Evolutionary conservation across 768 basidiomycete genomes (phyloP).

Genomic region (Lactarius indigo): DNA sequence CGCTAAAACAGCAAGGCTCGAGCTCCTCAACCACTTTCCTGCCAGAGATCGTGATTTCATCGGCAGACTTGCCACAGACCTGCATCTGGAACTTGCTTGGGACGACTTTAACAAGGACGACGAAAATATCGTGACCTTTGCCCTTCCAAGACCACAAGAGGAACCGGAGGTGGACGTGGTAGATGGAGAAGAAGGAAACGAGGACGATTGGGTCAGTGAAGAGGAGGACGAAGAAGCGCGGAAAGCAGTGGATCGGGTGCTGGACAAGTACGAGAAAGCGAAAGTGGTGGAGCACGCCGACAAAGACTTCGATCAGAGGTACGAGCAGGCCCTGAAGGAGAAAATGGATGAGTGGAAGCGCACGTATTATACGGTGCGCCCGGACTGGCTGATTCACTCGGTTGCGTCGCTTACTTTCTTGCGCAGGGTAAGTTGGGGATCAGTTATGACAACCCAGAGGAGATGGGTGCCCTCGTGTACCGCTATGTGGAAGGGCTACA

Average conservation of each 20-base stretch:
- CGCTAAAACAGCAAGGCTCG: constrained; percentile 43
- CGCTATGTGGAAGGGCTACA: constrained; percentile 92
- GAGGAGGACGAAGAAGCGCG: constrained; percentile 69
- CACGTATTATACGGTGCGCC: constrained; percentile 76
- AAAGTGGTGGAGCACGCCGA: constrained; percentile 69
- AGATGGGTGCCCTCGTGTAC: constrained; percentile 67
- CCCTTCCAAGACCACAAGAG: constrained; percentile 47
- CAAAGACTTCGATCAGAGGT: constrained; percentile 72
- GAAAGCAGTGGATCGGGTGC: constrained; percentile 74
- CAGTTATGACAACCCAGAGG: constrained; percentile 62
- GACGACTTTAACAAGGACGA: constrained; percentile 90
- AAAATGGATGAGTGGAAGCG: constrained; percentile 36
- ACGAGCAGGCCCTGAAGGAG: constrained; percentile 45
- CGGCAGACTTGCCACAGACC: constrained; percentile 63
- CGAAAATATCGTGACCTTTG: constrained; percentile 67
- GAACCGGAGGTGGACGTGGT: constrained; percentile 35
- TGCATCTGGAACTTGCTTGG: constrained; percentile 82
- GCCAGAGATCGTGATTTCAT: constrained; percentile 82
- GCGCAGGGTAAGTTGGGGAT: constrained; percentile 85
- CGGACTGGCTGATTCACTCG: not conserved
- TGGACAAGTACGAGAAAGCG: constrained; percentile 86
- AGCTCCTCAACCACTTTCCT: constrained; percentile 75
- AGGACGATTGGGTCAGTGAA: constrained; percentile 44
- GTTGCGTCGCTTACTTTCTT: constrained; percentile 21
- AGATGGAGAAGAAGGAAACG: constrained; percentile 50